Percentiles rank a stretch among this genome's conserved stretches.
Evolutionary conservation across 331 rosid species (phyloP).

Genomic region (Stylosanthes scabra): DNA sequence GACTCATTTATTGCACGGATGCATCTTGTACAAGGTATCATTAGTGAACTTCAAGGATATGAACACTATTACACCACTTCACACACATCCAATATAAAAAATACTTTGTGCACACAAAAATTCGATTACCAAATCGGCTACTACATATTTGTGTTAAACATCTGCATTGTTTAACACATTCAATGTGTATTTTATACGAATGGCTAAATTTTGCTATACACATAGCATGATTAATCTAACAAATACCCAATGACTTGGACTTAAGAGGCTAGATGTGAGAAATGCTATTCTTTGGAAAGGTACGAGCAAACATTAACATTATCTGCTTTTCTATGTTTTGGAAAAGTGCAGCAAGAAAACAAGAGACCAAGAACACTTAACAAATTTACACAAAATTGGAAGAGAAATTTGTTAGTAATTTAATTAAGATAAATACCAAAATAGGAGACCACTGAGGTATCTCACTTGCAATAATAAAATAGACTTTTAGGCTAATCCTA

Average conservation of each 20-base stretch:
- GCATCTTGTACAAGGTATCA: conserved; percentile 94
- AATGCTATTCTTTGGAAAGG: conserved; percentile 13
- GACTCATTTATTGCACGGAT: conserved; percentile 87
- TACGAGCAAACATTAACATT: conserved; percentile 9
- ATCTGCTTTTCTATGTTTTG: conserved; percentile 2
- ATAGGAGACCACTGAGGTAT: background rate
- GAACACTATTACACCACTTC: conserved; percentile 7
- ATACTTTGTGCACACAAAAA: no score
- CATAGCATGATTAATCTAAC: background rate
- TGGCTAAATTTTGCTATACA: no score
- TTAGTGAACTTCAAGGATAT: conserved; percentile 27
- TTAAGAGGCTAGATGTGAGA: conserved; percentile 21
- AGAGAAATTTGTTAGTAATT: background rate
- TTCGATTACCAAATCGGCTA: no score
- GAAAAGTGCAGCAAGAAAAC: conserved; percentile 5
- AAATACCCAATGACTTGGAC: conserved; percentile 16
- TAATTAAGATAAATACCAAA: background rate
- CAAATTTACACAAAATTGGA: background rate
- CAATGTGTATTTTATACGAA: no score
- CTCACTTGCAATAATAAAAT: background rate
- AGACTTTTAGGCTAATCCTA: conserved; percentile 12
- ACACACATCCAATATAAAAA: background rate
- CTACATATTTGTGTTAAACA: no score
- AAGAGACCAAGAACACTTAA: conserved; percentile 16
- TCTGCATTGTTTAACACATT: no score